Percentiles rank a stretch among this genome's conserved stretches.
Evolutionary conservation across 371 early-diverging fungal species (phyloP).

Genomic region (Thermomucor indicae-seudaticae): DNA sequence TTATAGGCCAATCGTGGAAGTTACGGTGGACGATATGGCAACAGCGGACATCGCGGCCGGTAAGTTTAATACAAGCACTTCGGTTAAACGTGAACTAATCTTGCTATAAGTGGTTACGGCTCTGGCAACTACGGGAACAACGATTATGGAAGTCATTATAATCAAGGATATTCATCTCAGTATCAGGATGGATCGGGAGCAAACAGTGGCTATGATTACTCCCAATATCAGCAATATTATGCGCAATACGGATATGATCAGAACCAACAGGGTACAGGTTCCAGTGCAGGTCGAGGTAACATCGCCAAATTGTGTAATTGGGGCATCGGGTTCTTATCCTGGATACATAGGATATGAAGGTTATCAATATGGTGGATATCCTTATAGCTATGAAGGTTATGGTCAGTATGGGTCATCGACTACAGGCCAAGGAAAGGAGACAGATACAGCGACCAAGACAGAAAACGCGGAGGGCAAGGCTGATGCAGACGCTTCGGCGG

Average conservation of each 20-base stretch:
- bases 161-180: slow-evolving; percentile 7
- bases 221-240: slow-evolving; percentile 42
- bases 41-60: slow-evolving; percentile 30
- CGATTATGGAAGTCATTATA: slow-evolving; percentile 1
- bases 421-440: slow-evolving; percentile 1
- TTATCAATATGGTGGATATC: slow-evolving; percentile 24
- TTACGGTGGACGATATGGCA: slow-evolving; percentile 8
- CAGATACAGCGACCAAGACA: neutral
- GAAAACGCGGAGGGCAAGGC: slow-evolving; percentile 2
- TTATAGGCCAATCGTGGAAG: slow-evolving; percentile 33
- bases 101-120: slow-evolving; percentile 18
- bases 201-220: slow-evolving; percentile 27
- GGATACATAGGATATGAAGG: slow-evolving; percentile 1
- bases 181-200: slow-evolving; percentile 10
- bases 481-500: too few species aligned
- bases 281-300: slow-evolving; percentile 5
- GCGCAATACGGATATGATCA: slow-evolving; percentile 36
- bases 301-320: slow-evolving; percentile 1
- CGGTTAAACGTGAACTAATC: neutral
- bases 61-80: slow-evolving; percentile 10
- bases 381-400: slow-evolving; percentile 21
- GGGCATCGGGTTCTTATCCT: too few species aligned
- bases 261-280: slow-evolving; percentile 2
- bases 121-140: slow-evolving; percentile 7
- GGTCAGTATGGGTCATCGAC: slow-evolving; percentile 16